A percentile compares a stretch with the other conserved stretches of the same genome.
Conservation (phyloP, 2,329 filamentous ascomycete species). For the Paraphaeosphaeria minitans region DNA sequence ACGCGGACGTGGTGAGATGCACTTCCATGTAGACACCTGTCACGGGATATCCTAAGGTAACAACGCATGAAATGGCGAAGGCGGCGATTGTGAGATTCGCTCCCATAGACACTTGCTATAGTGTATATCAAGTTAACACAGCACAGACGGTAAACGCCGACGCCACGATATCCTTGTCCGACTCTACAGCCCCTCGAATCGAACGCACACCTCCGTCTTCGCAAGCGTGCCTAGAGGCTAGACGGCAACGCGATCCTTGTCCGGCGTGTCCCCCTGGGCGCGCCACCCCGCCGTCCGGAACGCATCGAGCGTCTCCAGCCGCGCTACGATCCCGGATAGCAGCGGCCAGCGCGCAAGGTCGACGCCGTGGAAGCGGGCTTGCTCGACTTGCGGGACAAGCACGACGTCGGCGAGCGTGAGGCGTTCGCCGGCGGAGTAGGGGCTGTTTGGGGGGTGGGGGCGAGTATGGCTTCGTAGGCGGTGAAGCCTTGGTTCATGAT, state of each 20-base stretch:
- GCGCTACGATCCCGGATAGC: constrained; percentile 53
- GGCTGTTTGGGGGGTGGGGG: constrained; percentile 47
- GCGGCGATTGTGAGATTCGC: no score
- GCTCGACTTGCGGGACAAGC: constrained; percentile 64
- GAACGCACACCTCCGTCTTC: no score
- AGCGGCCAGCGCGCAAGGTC: constrained; percentile 58
- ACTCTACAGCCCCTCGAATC: neutral
- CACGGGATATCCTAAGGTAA: no score
- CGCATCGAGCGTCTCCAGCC: constrained; percentile 56
- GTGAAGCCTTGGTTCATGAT: constrained; percentile 59
- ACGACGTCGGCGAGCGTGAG: constrained; percentile 65
- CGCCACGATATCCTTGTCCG: no score
- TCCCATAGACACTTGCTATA: no score
- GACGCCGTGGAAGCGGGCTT: constrained; percentile 61
- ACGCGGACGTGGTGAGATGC: no score
- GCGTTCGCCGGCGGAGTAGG: constrained; percentile 61
- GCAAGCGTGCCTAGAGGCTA: neutral
- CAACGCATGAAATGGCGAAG: no score
- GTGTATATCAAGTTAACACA: no score
- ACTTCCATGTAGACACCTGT: no score
- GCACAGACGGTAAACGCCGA: no score
- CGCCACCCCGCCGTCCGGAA: constrained; percentile 59
- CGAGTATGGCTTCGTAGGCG: constrained; percentile 59
- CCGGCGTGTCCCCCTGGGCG: constrained; percentile 53
- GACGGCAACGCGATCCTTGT: constrained; percentile 34